Evolutionary conservation across 306 rosid genomes (phyloP).

Genomic region (Urtica urens): DNA sequence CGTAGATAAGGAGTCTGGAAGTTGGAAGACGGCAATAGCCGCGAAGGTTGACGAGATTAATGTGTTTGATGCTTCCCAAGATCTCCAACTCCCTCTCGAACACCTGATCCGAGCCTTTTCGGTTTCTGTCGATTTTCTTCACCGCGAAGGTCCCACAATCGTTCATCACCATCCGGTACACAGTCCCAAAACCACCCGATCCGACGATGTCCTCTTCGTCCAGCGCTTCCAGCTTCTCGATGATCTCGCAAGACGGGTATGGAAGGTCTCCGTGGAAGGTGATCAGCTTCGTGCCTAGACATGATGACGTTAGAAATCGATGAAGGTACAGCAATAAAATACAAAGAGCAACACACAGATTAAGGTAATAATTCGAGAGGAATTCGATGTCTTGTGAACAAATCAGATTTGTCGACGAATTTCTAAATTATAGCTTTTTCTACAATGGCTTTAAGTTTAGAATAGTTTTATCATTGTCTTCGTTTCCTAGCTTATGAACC

Average conservation of each 20-base stretch:
- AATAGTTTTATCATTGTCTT: too few species aligned
- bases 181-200: constrained; percentile 88
- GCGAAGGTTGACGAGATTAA: constrained; percentile 73
- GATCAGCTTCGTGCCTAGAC: constrained; percentile 84
- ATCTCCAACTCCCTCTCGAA: constrained; percentile 90
- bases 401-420: too few species aligned
- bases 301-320: too few species aligned
- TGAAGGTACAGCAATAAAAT: constrained; percentile 1
- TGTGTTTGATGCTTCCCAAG: constrained; percentile 84
- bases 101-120: constrained; percentile 69
- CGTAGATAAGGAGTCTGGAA: constrained; percentile 84
- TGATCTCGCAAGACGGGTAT: constrained; percentile 68
- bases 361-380: too few species aligned
- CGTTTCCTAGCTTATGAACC: too few species aligned
- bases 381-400: too few species aligned
- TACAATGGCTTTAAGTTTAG: too few species aligned
- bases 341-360: neutral
- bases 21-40: constrained; percentile 92
- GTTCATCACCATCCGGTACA: constrained; percentile 89
- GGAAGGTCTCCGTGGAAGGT: constrained; percentile 93
- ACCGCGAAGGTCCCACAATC: constrained; percentile 87
- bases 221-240: constrained; percentile 80
- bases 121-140: constrained; percentile 66
- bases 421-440: too few species aligned
- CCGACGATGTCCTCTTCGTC: constrained; percentile 73